Percentiles rank a stretch among this genome's conserved stretches.
phyloP scores from a whole-genome alignment of 1,284 basidiomycete genomes.

The Nidula niveotomentosa region DNA sequence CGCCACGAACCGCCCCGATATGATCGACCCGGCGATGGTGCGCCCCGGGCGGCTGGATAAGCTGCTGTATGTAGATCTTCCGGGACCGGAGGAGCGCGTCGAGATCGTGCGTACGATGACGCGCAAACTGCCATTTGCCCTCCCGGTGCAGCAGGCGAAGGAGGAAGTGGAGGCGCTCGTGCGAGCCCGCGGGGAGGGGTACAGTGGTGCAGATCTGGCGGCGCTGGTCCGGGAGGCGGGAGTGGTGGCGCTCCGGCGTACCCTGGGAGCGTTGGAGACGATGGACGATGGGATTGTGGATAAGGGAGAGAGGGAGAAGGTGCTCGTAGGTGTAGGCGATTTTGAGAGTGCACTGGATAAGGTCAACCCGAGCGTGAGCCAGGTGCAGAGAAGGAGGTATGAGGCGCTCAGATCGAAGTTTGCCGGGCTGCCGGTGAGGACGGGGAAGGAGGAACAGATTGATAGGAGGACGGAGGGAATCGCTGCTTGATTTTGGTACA shows the following conservation, averaged over 20 bases:
- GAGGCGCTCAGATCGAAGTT: conserved; percentile 79
- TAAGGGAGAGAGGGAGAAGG: conserved; percentile 14
- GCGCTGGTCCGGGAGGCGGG: conserved; percentile 90
- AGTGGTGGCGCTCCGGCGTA: conserved; percentile 76
- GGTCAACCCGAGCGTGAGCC: conserved; percentile 85
- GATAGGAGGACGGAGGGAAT: too few species aligned
- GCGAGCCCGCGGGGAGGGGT: conserved; percentile 74
- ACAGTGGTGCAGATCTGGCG: conserved; percentile 89
- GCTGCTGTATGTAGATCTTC: conserved; percentile 94
- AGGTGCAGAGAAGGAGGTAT: conserved; percentile 81
- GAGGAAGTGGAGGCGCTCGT: conserved; percentile 48
- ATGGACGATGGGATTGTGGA: conserved; percentile 39
- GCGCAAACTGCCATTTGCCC: conserved; percentile 69
- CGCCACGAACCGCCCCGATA: conserved; percentile 98
- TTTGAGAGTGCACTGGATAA: conserved; percentile 80
- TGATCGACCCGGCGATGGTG: conserved; percentile 99
- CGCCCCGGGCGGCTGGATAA: conserved; percentile 96
- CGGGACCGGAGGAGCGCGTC: conserved; percentile 72
- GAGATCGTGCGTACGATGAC: conserved; percentile 85
- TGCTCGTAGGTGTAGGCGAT: conserved; percentile 63
- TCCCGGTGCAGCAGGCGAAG: conserved; percentile 19
- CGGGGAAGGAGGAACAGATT: conserved; percentile 32
- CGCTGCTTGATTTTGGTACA: too few species aligned
- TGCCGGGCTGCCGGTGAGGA: conserved; percentile 63
- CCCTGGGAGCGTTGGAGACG: conserved; percentile 65